A percentile compares a stretch with the other conserved stretches of the same genome.
These are phyloP conservation scores for Gonapodya prolifera DNA, from an alignment of 192 early-diverging fungal species.

Conservation along the genomic window DNA sequence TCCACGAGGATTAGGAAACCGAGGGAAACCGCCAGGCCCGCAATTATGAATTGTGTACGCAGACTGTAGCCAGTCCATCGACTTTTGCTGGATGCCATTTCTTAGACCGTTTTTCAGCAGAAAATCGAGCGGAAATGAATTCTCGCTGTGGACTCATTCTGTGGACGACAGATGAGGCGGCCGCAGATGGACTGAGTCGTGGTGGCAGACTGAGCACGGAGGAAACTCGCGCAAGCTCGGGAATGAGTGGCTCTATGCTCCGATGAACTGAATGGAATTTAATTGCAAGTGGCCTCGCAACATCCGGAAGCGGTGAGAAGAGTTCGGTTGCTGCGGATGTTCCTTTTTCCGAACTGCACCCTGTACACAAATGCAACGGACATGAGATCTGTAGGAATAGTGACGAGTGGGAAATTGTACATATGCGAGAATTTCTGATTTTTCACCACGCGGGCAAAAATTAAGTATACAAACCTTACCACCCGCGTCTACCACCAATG, in stretches of 20 bases:
- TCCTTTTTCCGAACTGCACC: neutral
- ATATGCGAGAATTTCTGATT: conserved; percentile 1
- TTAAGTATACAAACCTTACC: neutral
- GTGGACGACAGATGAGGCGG: neutral
- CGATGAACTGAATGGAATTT: neutral
- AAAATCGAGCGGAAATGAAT: neutral
- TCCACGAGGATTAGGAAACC: conserved; percentile 11
- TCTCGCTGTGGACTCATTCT: neutral
- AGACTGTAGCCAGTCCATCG: neutral
- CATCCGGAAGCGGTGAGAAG: neutral
- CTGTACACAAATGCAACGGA: neutral
- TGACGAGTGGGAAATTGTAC: neutral
- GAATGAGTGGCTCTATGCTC: neutral
- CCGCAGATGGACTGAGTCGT: neutral
- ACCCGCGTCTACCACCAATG: neutral
- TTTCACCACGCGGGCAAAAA: neutral
- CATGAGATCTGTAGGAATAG: neutral
- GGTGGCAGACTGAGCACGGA: neutral
- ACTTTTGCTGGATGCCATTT: neutral
- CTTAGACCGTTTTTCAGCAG: neutral
- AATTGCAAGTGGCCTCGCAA: neutral
- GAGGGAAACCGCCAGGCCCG: neutral
- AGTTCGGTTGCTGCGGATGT: neutral
- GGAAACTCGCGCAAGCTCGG: neutral
- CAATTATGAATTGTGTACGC: neutral